Evolutionary conservation across 2,329 filamentous ascomycete species (phyloP), one percentile per base, ranked within the genome.

Genomic region (Talaromyces pinophilus): DNA sequence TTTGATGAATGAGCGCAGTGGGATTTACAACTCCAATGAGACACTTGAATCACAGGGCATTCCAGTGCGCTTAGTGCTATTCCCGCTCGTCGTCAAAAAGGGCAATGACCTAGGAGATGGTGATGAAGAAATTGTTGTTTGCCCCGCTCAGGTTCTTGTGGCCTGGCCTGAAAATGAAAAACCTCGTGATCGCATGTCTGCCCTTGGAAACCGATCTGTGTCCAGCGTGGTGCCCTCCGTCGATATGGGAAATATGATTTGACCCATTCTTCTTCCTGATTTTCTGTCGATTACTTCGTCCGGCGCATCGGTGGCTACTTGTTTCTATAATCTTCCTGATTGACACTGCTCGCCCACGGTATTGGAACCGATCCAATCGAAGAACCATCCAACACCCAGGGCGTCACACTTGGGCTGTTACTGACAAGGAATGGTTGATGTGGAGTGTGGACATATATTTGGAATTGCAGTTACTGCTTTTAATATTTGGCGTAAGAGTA

Each of bases 1-100:
- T 38, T 87, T 97, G 74, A 98, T 99, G 94, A 96, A 95, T 74
- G 94, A 97, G 81, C 90, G 92, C 66, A 92, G 89, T 67, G 90
- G 90, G 50, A 87, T 90, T 69, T 85, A 82, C 63, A 84, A 77
- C 38, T 88, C 87, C 28, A 94, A 95, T 73, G 90, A 94, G 70
- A 91, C 94, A 62, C 86, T 97, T 28, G 91, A 98, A 78, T 83
- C 84, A 5, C 85, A 90, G 68, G 85, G 87, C 48, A 89, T 92
- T 30, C 87, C 94, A 19, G 93, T 99, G 48, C 91, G 95, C 71
- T 87, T 97, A 68, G 93, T 99, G 1, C 86, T 99, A 48, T 99
- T 99, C 83, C 96, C 96, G 10, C 85, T 98, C 1, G 94, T 99
- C 19, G 92, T 98, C 72, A 97, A 97, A 82, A 96, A 95, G 82